Percentiles rank a stretch among this genome's conserved stretches.
phyloP scores from a whole-genome alignment of 805 yeast species.

The Brettanomyces anomalus region DNA sequence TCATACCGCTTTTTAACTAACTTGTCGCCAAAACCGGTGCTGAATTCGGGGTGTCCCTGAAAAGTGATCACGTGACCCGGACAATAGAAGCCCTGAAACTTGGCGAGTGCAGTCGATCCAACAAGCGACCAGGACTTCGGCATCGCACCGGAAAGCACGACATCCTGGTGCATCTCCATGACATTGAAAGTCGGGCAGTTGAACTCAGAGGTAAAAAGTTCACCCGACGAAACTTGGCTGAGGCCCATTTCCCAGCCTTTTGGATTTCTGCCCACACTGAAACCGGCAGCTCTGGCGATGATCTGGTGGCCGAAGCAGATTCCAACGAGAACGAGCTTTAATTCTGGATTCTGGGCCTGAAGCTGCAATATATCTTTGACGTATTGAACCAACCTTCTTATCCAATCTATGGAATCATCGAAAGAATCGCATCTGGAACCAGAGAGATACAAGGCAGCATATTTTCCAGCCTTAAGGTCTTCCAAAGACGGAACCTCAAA shows the following conservation, averaged over 20 bases:
- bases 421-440: slow-evolving; percentile 45
- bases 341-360: slow-evolving; percentile 7
- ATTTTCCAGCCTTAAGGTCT: slow-evolving; percentile 19
- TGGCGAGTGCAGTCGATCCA: slow-evolving; percentile 49
- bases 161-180: slow-evolving; percentile 53
- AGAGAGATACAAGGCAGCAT: slow-evolving; percentile 39
- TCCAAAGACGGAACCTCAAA: slow-evolving; percentile 13
- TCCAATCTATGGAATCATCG: slow-evolving; percentile 31
- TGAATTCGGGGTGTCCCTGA: slow-evolving; percentile 90
- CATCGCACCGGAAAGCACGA: slow-evolving; percentile 23
- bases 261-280: slow-evolving; percentile 45
- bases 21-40: slow-evolving; percentile 19
- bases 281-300: slow-evolving; percentile 57
- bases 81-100: slow-evolving; percentile 58
- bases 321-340: slow-evolving; percentile 47
- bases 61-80: slow-evolving; percentile 48
- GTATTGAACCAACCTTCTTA: slow-evolving; percentile 30
- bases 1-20: slow-evolving; percentile 4
- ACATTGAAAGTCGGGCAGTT: slow-evolving; percentile 26
- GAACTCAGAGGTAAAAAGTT: slow-evolving; percentile 16
- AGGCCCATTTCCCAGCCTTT: slow-evolving; percentile 72
- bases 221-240: slow-evolving; percentile 38
- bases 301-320: slow-evolving; percentile 88
- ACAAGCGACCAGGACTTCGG: slow-evolving; percentile 13
- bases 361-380: slow-evolving; percentile 10